These are phyloP conservation scores for Aspergillus sp. DNA, from an alignment of 2,329 filamentous ascomycete species.

Conservation along the genomic window DNA sequence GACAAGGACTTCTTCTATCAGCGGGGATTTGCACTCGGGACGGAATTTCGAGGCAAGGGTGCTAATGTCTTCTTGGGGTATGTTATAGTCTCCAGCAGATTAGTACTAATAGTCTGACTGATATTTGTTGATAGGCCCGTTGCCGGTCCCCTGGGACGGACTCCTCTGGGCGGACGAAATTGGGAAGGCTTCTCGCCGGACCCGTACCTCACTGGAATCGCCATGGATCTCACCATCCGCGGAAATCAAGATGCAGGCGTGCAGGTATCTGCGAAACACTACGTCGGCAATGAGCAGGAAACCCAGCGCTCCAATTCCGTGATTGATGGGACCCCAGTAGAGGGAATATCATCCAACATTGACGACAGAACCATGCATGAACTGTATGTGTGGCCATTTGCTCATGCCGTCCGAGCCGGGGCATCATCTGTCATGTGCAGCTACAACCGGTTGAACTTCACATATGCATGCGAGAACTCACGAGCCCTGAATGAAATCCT, in stretches of 20 bases:
- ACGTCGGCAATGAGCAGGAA: constrained; percentile 62
- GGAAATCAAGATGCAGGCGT: constrained; percentile 43
- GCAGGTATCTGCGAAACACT: constrained; percentile 40
- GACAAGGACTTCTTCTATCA: no score
- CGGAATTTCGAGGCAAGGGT: no score
- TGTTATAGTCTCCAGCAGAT: no score
- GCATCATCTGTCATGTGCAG: constrained; percentile 15
- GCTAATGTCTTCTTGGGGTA: no score
- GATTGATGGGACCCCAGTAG: not conserved
- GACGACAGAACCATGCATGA: constrained; percentile 14
- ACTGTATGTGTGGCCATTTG: constrained; percentile 17
- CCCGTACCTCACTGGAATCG: constrained; percentile 38
- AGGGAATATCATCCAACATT: not conserved
- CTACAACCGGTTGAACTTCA: constrained; percentile 19
- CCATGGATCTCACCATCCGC: constrained; percentile 36
- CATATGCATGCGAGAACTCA: not conserved
- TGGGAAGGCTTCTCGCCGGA: constrained; percentile 42
- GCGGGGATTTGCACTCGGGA: no score
- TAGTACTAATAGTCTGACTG: no score
- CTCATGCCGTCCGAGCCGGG: constrained; percentile 8
- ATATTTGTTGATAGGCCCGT: no score
- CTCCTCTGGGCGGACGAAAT: constrained; percentile 33
- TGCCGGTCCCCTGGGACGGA: not conserved
- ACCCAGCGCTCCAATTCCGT: constrained; percentile 8
- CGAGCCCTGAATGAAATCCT: not conserved